Percentiles rank a stretch among this genome's conserved stretches.
phyloP scores from a whole-genome alignment of 164 flowering plant genomes.

The Aristolochia californica region DNA sequence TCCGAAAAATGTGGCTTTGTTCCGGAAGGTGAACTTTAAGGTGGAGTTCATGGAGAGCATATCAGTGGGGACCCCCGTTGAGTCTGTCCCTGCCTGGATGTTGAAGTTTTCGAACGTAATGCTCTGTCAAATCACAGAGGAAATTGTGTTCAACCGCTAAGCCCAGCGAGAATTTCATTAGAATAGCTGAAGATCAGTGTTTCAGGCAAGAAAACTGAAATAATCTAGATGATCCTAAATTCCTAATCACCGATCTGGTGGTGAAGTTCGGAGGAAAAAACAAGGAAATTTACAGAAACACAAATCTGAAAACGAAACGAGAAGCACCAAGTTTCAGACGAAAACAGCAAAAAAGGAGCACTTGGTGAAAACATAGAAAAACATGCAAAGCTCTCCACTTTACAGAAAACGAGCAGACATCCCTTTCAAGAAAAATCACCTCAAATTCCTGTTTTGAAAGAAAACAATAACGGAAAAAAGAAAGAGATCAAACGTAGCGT shows the following conservation, averaged over 20 bases:
- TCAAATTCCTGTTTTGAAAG: too few species aligned
- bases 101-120: conserved; percentile 51
- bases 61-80: conserved; percentile 72
- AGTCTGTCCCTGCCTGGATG: conserved; percentile 78
- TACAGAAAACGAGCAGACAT: too few species aligned
- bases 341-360: too few species aligned
- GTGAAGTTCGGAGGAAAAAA: neutral
- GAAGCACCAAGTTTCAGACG: too few species aligned
- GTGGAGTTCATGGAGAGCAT: conserved; percentile 75
- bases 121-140: conserved; percentile 31
- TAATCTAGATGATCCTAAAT: neutral
- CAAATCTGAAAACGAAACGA: too few species aligned
- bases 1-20: conserved; percentile 85
- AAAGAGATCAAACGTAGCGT: neutral
- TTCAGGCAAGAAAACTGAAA: too few species aligned
- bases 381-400: too few species aligned
- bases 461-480: neutral
- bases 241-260: too few species aligned
- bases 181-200: neutral
- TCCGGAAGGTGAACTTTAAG: conserved; percentile 51
- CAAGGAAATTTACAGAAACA: neutral
- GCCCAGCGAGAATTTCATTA: neutral
- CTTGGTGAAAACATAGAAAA: too few species aligned
- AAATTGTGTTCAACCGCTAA: neutral
- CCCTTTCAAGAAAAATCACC: too few species aligned